Evolutionary conservation across 768 basidiomycete species (phyloP).

Genomic region (Suillus subaureus): DNA sequence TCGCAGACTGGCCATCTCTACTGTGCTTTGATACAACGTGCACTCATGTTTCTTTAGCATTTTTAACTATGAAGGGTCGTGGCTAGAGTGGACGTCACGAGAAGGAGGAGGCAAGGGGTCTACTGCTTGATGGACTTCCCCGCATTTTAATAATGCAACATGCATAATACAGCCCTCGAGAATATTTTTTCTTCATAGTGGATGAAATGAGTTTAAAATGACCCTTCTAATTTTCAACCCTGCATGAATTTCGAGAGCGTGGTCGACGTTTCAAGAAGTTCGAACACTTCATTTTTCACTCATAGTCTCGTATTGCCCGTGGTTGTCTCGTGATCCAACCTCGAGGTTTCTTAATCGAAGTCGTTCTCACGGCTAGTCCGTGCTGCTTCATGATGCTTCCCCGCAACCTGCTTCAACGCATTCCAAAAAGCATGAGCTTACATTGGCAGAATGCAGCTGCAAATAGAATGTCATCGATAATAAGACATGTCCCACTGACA

Average conservation of each 20-base stretch:
- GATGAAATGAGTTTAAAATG: not conserved
- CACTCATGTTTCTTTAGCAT: slow-evolving; percentile 37
- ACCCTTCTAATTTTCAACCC: not conserved
- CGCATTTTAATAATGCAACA: slow-evolving; percentile 1
- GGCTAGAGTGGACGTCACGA: slow-evolving; percentile 80
- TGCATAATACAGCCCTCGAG: slow-evolving; percentile 6
- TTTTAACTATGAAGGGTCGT: slow-evolving; percentile 83
- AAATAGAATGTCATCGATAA: not conserved
- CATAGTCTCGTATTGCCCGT: not conserved
- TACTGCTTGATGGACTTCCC: slow-evolving; percentile 12
- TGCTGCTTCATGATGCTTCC: slow-evolving; percentile 6
- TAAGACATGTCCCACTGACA: not conserved
- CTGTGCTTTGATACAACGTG: slow-evolving; percentile 5
- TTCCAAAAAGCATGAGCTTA: slow-evolving; percentile 6
- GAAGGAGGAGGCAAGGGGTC: slow-evolving; percentile 44
- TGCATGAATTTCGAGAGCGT: not conserved
- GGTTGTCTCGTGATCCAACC: slow-evolving; percentile 1
- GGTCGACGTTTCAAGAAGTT: not conserved
- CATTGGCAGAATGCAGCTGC: not conserved
- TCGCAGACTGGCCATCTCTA: not conserved
- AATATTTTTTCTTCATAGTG: not conserved
- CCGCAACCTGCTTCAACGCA: slow-evolving; percentile 3
- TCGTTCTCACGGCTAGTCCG: slow-evolving; percentile 1
- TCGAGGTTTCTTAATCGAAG: not conserved
- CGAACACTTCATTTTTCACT: not conserved